Conservation (phyloP, 805 yeast genomes). For the Kuraishia cidri region DNA sequence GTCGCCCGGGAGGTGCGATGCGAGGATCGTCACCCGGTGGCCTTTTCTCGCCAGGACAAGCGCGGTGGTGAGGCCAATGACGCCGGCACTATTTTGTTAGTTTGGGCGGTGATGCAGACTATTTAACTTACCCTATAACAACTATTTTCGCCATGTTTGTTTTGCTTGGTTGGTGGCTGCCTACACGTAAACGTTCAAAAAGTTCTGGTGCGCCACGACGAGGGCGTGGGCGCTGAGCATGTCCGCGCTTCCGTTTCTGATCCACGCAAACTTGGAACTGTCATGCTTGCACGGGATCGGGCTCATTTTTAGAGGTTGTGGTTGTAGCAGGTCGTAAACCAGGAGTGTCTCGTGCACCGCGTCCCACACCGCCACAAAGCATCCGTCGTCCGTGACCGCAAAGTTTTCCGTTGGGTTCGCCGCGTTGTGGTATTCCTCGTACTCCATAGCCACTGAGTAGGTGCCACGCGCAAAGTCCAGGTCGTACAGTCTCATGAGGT, state of each 20-base stretch:
- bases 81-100: conserved; percentile 46
- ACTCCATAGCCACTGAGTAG: neutral
- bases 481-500: neutral
- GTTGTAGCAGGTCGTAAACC: too few species aligned
- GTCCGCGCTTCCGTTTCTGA: too few species aligned
- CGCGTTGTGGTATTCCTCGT: neutral
- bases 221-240: too few species aligned
- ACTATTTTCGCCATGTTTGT: conserved; percentile 12
- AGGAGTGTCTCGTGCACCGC: too few species aligned
- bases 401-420: neutral
- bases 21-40: conserved; percentile 36
- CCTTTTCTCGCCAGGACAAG: conserved; percentile 31
- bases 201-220: too few species aligned
- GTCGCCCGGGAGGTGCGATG: conserved; percentile 28
- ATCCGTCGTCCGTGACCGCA: neutral
- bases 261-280: too few species aligned
- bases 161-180: too few species aligned
- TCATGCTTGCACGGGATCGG: too few species aligned
- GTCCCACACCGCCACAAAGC: neutral
- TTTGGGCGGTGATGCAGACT: conserved; percentile 2
- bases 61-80: conserved; percentile 48
- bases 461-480: neutral
- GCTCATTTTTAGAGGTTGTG: too few species aligned
- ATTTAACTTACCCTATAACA: conserved; percentile 11
- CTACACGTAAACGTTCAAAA: too few species aligned